Evolutionary conservation across 2,329 filamentous ascomycete species (phyloP).

Genomic region (Alternaria burnsii): DNA sequence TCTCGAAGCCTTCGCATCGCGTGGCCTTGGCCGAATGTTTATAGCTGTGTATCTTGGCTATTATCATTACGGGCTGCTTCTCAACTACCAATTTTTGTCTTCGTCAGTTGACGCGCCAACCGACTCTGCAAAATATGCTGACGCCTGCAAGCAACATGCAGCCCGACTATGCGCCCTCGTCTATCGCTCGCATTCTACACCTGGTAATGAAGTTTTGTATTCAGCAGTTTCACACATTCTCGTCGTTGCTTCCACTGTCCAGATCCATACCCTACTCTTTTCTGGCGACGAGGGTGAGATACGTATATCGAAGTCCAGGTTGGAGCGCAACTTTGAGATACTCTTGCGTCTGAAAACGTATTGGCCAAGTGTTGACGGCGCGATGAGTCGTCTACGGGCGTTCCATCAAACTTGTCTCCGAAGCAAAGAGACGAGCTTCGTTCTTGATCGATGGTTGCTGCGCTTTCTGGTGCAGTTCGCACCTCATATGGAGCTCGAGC

Average conservation of each 20-base stretch:
- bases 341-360: slow-evolving; percentile 30
- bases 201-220: slow-evolving; percentile 34
- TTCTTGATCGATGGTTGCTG: slow-evolving; percentile 35
- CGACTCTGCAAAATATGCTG: slow-evolving; percentile 27
- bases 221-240: slow-evolving; percentile 35
- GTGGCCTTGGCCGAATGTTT: slow-evolving; percentile 34
- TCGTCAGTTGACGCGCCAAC: slow-evolving; percentile 21
- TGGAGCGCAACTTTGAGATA: slow-evolving; percentile 38
- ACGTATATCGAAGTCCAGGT: slow-evolving; percentile 30
- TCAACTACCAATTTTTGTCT: slow-evolving; percentile 36
- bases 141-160: slow-evolving; percentile 34
- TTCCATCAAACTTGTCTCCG: slow-evolving; percentile 37
- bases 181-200: slow-evolving; percentile 30
- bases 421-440: slow-evolving; percentile 38
- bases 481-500: slow-evolving; percentile 38
- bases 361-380: slow-evolving; percentile 36
- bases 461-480: slow-evolving; percentile 38
- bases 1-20: slow-evolving; percentile 31
- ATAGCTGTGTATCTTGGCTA: slow-evolving; percentile 35
- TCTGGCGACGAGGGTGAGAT: slow-evolving; percentile 32
- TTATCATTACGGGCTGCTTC: slow-evolving; percentile 35
- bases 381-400: slow-evolving; percentile 35
- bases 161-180: slow-evolving; percentile 33
- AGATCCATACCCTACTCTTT: slow-evolving; percentile 35
- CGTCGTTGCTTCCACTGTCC: slow-evolving; percentile 35